phyloP scores from a whole-genome alignment of 2,329 filamentous ascomycete genomes.

The Zymoseptoria crescenta region DNA sequence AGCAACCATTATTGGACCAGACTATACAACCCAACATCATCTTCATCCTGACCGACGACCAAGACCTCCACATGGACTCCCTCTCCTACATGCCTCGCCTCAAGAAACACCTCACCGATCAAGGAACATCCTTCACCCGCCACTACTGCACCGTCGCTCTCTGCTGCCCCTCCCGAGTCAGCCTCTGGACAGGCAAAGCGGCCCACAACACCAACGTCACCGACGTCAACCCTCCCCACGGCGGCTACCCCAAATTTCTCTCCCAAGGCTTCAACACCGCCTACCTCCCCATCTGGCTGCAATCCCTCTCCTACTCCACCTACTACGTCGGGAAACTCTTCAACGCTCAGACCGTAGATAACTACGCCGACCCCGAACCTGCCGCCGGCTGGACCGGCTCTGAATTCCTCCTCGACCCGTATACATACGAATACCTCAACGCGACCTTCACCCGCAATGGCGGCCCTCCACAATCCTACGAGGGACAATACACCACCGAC shows the following conservation, averaged over 20 bases:
- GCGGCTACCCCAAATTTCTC: slow-evolving; percentile 60
- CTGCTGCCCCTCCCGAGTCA: slow-evolving; percentile 61
- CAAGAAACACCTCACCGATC: slow-evolving; percentile 47
- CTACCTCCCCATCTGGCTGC: slow-evolving; percentile 65
- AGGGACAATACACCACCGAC: slow-evolving; percentile 51
- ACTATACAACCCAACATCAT: slow-evolving; percentile 49
- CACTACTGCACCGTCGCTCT: slow-evolving; percentile 61
- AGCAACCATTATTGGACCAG: neutral
- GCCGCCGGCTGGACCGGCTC: slow-evolving; percentile 53
- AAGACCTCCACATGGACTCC: slow-evolving; percentile 56
- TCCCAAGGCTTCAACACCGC: slow-evolving; percentile 57
- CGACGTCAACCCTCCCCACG: slow-evolving; percentile 47
- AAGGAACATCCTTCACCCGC: slow-evolving; percentile 52
- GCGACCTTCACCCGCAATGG: slow-evolving; percentile 55
- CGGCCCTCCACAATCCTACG: slow-evolving; percentile 47
- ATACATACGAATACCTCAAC: slow-evolving; percentile 62
- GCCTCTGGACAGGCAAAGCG: slow-evolving; percentile 56
- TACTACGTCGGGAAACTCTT: slow-evolving; percentile 69
- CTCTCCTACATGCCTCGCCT: slow-evolving; percentile 54
- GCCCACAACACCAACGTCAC: slow-evolving; percentile 68
- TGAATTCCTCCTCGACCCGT: slow-evolving; percentile 45
- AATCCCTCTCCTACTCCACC: slow-evolving; percentile 59
- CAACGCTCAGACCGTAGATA: slow-evolving; percentile 54
- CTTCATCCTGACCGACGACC: slow-evolving; percentile 62
- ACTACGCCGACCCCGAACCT: slow-evolving; percentile 50